These are phyloP conservation scores for Verticillium nubilum DNA, from an alignment of 2,329 filamentous ascomycete genomes.

Conservation along the genomic window DNA sequence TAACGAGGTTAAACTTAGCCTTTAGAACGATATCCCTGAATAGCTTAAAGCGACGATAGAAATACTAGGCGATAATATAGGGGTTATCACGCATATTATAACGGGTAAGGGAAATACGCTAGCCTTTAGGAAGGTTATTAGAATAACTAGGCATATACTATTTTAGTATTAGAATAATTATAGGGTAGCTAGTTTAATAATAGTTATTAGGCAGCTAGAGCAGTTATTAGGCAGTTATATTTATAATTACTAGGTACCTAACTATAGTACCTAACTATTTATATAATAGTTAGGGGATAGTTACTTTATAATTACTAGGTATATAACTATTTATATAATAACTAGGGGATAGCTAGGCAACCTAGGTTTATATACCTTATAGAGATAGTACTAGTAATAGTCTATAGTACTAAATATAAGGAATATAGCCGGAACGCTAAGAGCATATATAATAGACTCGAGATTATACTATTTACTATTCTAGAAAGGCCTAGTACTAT, in stretches of 20 bases:
- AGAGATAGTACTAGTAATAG: neutral
- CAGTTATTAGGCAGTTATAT: neutral
- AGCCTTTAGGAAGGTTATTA: neutral
- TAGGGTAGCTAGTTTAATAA: too few relatives aligned
- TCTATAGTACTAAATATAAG: neutral
- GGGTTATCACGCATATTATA: neutral
- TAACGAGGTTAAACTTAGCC: neutral
- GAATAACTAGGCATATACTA: neutral
- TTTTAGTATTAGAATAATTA: neutral
- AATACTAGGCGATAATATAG: neutral
- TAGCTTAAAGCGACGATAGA: neutral
- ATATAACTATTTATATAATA: too few relatives aligned
- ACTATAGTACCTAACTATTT: too few relatives aligned
- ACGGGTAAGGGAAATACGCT: neutral
- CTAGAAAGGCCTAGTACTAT: neutral
- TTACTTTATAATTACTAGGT: neutral
- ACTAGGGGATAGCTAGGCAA: too few relatives aligned
- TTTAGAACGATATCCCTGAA: neutral
- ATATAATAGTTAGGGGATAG: neutral
- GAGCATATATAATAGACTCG: neutral
- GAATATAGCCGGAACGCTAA: neutral
- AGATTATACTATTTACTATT: neutral
- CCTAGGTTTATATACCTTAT: neutral
- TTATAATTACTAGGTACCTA: neutral
- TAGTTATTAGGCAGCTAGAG: neutral